A percentile compares a stretch with the other conserved stretches of the same genome.
These are phyloP conservation scores for Tausonia pullulans DNA, from an alignment of 1,284 basidiomycete genomes.

Conservation along the genomic window DNA sequence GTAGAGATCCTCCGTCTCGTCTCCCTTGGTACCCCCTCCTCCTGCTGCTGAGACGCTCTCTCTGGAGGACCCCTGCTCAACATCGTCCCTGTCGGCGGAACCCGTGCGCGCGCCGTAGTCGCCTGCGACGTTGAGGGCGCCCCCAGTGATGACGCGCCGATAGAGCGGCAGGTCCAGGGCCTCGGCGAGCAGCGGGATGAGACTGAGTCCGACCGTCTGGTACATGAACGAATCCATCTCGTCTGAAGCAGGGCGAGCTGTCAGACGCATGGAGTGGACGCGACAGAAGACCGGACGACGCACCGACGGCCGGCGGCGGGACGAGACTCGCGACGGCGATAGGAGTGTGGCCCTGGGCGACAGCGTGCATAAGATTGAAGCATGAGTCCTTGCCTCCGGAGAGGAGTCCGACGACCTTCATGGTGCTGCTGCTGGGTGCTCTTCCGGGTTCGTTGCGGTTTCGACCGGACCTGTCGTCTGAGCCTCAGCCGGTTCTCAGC, in stretches of 20 bases:
- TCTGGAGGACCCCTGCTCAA: background rate
- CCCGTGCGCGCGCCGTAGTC: slow-evolving; percentile 67
- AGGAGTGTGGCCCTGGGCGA: slow-evolving; percentile 74
- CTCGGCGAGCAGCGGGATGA: slow-evolving; percentile 72
- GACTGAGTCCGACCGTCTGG: slow-evolving; percentile 94
- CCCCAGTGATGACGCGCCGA: slow-evolving; percentile 66
- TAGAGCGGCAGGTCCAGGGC: slow-evolving; percentile 82
- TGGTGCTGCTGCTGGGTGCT: slow-evolving; percentile 28
- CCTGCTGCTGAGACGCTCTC: slow-evolving; percentile 22
- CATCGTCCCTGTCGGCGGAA: slow-evolving; percentile 15
- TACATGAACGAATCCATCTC: slow-evolving; percentile 98
- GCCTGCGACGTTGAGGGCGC: slow-evolving; percentile 63
- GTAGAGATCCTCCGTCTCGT: slow-evolving; percentile 94
- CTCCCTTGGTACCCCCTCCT: slow-evolving; percentile 50
- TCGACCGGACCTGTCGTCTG: background rate
- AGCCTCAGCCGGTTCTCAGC: background rate
- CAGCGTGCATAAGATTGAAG: slow-evolving; percentile 87
- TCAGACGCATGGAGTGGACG: background rate
- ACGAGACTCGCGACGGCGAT: slow-evolving; percentile 80
- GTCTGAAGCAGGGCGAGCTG: slow-evolving; percentile 44
- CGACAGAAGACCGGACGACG: slow-evolving; percentile 15
- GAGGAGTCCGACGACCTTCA: slow-evolving; percentile 91
- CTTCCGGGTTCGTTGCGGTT: background rate
- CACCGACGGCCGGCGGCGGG: slow-evolving; percentile 75
- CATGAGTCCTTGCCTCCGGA: slow-evolving; percentile 98